Base-by-base conservation (phyloP, 1,139 yeast species). In the Candida pseudoviswanathii region DNA sequence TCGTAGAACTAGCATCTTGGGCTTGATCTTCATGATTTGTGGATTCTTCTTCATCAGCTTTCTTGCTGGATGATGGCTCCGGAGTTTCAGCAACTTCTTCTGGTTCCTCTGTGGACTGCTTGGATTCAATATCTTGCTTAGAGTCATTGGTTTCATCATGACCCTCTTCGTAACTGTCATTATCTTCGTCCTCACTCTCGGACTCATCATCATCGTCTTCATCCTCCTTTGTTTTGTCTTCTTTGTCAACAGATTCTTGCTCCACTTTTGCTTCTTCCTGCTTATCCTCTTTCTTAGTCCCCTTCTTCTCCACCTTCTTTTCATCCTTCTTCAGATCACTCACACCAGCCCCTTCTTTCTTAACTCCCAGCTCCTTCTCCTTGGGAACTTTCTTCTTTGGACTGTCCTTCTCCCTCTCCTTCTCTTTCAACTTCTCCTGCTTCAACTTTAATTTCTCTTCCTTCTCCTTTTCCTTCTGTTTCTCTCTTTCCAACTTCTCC, bases 401-500 rank as follows among this genome's bases (percentile, higher is more conserved):
- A 37, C 39, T 47, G 54, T 53, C 54, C 52, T 52, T 41, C 53
- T 47, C 47, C 51, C 55, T 61, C 47, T 53, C 57, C 33, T 50
- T 58, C 50, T 46, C 30, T 22, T 30, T 44, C 26, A 21, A 43
- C 26, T 48, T 46, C 32, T 45, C 40, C 25, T 36, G 44, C 26
- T 46, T 47, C 38, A 27, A 22, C n/a, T 24, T 41, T 38, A 41
- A 41, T 27, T 32, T 32, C n/a, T 55, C 49, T 43, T 52, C 49
- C 58, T 58, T 50, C 41, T 32, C 43, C 43, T 52, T 54, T 46
- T 48, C 53, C 37, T 51, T 55, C 9, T 45, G 53, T 22, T 53
- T 53, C 59, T 63, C 50, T 58, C 58, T 46, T 65, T 68, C 44
- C 57, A 56, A 40, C 65, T 60, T 61, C 67, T 61, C 65, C 52